Evolutionary conservation across 345 rosid genomes (phyloP).

Genomic region (Eucalyptus cladocalyx): DNA sequence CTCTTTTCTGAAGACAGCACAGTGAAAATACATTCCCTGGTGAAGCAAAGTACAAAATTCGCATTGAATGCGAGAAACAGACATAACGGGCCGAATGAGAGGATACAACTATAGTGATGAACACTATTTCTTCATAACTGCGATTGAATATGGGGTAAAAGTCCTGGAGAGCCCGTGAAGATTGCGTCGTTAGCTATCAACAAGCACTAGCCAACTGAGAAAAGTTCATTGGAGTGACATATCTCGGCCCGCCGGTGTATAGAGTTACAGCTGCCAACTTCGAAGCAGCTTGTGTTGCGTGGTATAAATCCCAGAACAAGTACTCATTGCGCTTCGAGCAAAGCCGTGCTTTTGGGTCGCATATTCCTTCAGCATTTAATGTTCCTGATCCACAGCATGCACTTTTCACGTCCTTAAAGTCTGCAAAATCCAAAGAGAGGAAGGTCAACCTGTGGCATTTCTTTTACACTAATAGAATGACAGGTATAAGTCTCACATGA

Average conservation of each 20-base stretch:
- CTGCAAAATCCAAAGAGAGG: slow-evolving; percentile 2
- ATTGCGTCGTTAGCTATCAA: slow-evolving; percentile 17
- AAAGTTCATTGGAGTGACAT: slow-evolving; percentile 34
- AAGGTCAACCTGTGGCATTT: not conserved
- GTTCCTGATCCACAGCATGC: slow-evolving; percentile 33
- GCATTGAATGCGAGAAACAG: not conserved
- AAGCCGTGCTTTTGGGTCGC: slow-evolving; percentile 7
- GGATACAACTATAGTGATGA: not conserved
- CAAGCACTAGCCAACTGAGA: slow-evolving; percentile 27
- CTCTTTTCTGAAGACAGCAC: not conserved
- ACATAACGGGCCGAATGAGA: not conserved
- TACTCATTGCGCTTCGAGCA: slow-evolving; percentile 13
- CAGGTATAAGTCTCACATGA: not conserved
- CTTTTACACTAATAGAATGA: not conserved
- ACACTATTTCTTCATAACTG: not conserved
- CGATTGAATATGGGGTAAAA: slow-evolving; percentile 4
- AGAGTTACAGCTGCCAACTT: slow-evolving; percentile 34
- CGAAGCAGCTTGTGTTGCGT: slow-evolving; percentile 37
- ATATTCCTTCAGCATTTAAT: slow-evolving; percentile 8
- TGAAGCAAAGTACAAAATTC: not conserved
- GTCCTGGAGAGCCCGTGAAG: slow-evolving; percentile 22
- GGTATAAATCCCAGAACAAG: slow-evolving; percentile 48
- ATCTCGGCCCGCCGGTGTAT: slow-evolving; percentile 17
- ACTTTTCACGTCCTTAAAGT: slow-evolving; percentile 15
- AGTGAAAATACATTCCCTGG: slow-evolving; percentile 9